Base-by-base conservation (phyloP, 1,284 basidiomycete species). In the Sparassis latifolia region DNA sequence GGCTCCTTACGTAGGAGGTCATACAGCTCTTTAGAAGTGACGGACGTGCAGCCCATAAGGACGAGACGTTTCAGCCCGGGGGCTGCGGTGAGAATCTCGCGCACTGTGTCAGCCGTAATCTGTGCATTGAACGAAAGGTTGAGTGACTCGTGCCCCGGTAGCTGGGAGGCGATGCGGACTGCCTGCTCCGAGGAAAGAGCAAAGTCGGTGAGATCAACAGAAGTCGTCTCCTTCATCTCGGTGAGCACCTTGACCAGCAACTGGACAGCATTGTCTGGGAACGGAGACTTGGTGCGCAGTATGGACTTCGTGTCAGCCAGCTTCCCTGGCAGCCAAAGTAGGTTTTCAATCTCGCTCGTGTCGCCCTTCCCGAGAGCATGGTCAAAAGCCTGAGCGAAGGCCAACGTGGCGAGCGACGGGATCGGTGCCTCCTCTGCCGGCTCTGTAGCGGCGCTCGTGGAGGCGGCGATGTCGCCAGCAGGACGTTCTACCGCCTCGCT, bases 291-390 rank as follows among this genome's bases (percentile, higher is more conserved):
- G 9, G 42, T 6, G 5, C 52, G 56, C 3, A 69, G 52, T 29
- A 53, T 45, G 0, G 51, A 30, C 46, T 53, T 54, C 33, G 67
- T 57, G 4, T 47, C 45, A 0, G 31, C 30, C 1, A 50, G 53
- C 49, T 64, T 67, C 1, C 58, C 63, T 1, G 65, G 63, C 20
- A 64, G 53, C 59, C 50, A 59, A n/a, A 66, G 28, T 20, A 69
- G 32, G 3, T 54, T 47, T 44, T 68, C 66, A 3, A 69, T 32
- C 3, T 52, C 54, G 12, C 47, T 45, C 2, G 55, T 56, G 28
- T 66, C 58, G 2, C 53, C 62, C 10, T 32, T 51, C 10, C 60
- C 48, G n/a, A 68, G 47, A n/a, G 53, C 52, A n/a, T 63, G 60
- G 20, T 20, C 20, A 20, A 20, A 20, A 20, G 20, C 20, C 20